These are phyloP conservation scores for Dactylis glomerata DNA, from an alignment of 176 grass and related monocot genomes.

Conservation along the genomic window DNA sequence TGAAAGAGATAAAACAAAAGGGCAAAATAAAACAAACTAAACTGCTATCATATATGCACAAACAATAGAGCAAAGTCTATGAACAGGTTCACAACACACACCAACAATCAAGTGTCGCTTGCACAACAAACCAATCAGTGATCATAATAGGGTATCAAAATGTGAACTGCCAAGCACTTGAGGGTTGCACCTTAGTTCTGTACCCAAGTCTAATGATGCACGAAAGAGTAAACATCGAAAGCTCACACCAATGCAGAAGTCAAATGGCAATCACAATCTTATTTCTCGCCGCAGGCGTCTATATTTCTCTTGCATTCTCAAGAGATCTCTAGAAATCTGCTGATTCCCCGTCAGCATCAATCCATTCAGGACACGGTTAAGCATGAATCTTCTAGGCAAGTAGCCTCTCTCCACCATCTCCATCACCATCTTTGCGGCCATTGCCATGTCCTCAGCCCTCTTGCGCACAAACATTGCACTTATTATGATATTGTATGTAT, in stretches of 20 bases:
- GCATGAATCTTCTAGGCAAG: constrained; percentile 92
- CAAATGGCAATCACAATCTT: constrained; percentile 48
- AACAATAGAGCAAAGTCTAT: background rate
- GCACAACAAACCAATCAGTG: constrained; percentile 1
- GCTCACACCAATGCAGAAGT: background rate
- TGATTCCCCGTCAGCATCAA: constrained; percentile 86
- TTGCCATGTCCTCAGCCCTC: constrained; percentile 66
- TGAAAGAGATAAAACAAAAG: background rate
- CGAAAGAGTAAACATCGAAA: background rate
- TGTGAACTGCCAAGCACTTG: background rate
- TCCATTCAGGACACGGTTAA: constrained; percentile 79
- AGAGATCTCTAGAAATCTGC: constrained; percentile 60
- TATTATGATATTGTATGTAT: constrained; percentile 90
- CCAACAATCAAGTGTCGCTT: background rate
- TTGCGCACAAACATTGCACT: constrained; percentile 91
- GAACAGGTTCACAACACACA: background rate
- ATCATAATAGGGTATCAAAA: background rate
- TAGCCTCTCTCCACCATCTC: constrained; percentile 88
- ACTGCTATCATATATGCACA: background rate
- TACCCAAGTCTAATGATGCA: background rate
- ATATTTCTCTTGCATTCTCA: constrained; percentile 86
- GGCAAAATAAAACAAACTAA: background rate
- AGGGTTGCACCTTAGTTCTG: background rate
- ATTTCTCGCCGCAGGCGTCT: constrained; percentile 48
- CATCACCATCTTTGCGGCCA: constrained; percentile 74